Conservation (phyloP, 2,329 filamentous ascomycete species). For the Aspergillus latus region DNA sequence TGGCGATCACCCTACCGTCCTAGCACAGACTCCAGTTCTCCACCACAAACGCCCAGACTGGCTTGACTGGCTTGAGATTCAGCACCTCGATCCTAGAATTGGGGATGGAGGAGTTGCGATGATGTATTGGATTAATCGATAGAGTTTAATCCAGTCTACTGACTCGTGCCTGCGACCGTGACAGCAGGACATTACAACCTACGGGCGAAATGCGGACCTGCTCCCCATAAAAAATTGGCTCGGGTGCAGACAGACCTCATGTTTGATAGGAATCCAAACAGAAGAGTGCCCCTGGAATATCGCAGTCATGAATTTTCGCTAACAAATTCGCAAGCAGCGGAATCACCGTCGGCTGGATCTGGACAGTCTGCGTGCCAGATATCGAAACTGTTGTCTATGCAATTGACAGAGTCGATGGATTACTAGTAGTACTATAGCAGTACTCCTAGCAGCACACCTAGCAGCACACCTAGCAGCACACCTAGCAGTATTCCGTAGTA, state of each 20-base stretch:
- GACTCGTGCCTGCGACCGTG: not conserved
- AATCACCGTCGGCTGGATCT: too few relatives aligned
- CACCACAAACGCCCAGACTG: not conserved
- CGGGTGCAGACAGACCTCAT: slow-evolving; percentile 15
- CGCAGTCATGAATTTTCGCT: not conserved
- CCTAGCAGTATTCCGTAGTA: too few relatives aligned
- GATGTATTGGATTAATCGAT: too few relatives aligned
- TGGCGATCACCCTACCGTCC: slow-evolving; percentile 3
- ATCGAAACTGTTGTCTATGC: too few relatives aligned
- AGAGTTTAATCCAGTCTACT: too few relatives aligned
- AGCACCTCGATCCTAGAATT: not conserved
- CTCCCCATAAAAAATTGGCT: slow-evolving; percentile 1
- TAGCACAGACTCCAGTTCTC: not conserved
- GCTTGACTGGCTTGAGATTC: not conserved
- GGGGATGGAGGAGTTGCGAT: not conserved
- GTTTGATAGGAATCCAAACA: slow-evolving; percentile 14
- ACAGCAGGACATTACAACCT: too few relatives aligned
- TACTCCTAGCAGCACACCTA: too few relatives aligned
- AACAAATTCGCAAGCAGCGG: not conserved
- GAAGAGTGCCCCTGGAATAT: not conserved
- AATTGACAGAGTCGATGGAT: too few relatives aligned
- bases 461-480: too few relatives aligned
- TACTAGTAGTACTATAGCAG: too few relatives aligned
- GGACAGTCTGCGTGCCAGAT: too few relatives aligned
- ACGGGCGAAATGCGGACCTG: not conserved